Evolutionary conservation across 768 basidiomycete genomes (phyloP).

Genomic region (Russula sp.): DNA sequence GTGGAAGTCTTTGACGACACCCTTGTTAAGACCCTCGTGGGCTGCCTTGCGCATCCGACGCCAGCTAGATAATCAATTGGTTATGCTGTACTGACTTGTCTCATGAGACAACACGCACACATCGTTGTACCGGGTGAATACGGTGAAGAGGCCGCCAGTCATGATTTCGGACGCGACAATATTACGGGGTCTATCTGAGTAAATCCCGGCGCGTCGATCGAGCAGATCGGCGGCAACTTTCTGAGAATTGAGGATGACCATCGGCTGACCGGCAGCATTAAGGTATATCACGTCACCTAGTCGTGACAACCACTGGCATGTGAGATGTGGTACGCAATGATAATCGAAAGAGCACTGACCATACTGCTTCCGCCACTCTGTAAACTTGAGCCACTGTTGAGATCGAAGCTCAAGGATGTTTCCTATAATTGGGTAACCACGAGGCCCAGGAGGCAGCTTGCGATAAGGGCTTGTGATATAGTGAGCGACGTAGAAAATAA

Average conservation of each 20-base stretch:
- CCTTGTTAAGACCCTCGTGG: constrained; percentile 32
- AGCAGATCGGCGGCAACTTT: constrained; percentile 30
- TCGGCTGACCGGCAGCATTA: constrained; percentile 21
- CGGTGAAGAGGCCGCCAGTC: constrained; percentile 22
- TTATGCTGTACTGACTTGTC: not conserved
- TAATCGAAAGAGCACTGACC: not conserved
- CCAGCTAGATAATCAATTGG: constrained; percentile 28
- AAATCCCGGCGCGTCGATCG: constrained; percentile 30
- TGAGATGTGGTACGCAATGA: not conserved
- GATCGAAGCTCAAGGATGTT: constrained; percentile 16
- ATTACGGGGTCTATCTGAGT: constrained; percentile 27
- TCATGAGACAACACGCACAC: constrained; percentile 6
- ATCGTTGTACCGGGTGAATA: constrained; percentile 20
- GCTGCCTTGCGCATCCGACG: constrained; percentile 33
- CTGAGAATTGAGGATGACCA: constrained; percentile 29
- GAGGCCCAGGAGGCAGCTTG: constrained; percentile 17
- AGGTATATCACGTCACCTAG: constrained; percentile 24
- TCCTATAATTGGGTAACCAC: constrained; percentile 20
- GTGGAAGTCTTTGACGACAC: constrained; percentile 26
- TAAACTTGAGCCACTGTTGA: constrained; percentile 22
- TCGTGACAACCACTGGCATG: not conserved
- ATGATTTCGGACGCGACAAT: constrained; percentile 23
- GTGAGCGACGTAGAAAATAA: no score
- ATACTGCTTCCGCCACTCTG: constrained; percentile 19
- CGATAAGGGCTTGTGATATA: constrained; percentile 18